Conservation (phyloP, 805 yeast genomes). For the Starmerella stellata region DNA sequence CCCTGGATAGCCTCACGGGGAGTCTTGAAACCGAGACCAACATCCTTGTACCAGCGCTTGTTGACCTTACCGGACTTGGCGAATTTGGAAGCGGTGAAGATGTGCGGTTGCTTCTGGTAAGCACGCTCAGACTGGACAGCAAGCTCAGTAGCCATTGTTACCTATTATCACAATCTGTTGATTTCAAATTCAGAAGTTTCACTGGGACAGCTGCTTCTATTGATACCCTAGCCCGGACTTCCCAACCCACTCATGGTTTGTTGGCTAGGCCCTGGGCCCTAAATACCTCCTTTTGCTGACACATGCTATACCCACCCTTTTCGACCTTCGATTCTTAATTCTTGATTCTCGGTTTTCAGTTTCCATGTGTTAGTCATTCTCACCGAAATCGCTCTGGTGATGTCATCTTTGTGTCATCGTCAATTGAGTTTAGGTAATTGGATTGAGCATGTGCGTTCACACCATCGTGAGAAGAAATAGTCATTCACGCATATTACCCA, state of each 20-base stretch:
- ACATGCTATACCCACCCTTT: no score
- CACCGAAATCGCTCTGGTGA: no score
- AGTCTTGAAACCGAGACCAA: constrained; percentile 99
- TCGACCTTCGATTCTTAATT: no score
- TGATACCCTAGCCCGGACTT: background rate
- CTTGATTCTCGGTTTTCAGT: no score
- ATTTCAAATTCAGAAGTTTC: constrained; percentile 1
- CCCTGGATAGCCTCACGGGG: constrained; percentile 98
- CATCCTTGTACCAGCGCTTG: constrained; percentile 99
- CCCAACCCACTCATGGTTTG: background rate
- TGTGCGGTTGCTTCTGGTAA: constrained; percentile 99
- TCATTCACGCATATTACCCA: no score
- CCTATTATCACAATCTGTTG: constrained; percentile 12
- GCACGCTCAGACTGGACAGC: constrained; percentile 99
- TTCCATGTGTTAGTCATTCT: no score
- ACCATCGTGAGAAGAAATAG: no score
- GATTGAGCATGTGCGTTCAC: no score
- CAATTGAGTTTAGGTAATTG: no score
- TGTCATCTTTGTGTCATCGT: no score
- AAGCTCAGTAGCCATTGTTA: constrained; percentile 90
- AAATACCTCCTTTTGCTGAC: no score
- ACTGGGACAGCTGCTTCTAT: background rate
- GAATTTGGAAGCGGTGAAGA: constrained; percentile 99
- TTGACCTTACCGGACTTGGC: constrained; percentile 89
- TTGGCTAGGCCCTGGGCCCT: background rate